Evolutionary conservation across 2,329 filamentous ascomycete species (phyloP).

Genomic region (Sordariomycetes sp.): DNA sequence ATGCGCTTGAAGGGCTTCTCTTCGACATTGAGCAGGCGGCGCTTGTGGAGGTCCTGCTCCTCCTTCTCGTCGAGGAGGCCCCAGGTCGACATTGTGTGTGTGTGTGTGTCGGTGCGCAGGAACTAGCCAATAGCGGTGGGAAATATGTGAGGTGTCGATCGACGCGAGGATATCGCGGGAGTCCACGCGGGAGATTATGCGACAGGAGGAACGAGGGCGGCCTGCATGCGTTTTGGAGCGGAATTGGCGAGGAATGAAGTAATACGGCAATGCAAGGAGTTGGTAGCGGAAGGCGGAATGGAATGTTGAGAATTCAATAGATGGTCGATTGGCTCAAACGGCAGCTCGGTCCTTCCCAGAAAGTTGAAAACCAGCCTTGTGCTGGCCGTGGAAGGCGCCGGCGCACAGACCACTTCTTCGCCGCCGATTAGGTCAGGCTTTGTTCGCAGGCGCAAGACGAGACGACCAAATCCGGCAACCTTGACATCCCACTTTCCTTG

Average conservation of each 20-base stretch:
- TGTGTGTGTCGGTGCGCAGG: not conserved
- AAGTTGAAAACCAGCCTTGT: not conserved
- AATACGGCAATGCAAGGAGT: not conserved
- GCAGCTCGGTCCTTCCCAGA: not conserved
- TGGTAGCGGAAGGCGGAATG: not conserved
- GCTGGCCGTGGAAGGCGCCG: not conserved
- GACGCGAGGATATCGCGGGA: too few species aligned
- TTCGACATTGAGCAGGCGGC: conserved; percentile 79
- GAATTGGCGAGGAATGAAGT: too few species aligned
- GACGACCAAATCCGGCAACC: not conserved
- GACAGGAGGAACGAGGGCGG: not conserved
- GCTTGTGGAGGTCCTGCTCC: conserved; percentile 78
- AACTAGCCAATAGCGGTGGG: too few species aligned
- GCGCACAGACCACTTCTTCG: not conserved
- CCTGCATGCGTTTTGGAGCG: too few species aligned
- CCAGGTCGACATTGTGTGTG: conserved; percentile 36
- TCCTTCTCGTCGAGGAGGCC: conserved; percentile 63
- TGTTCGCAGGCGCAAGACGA: not conserved
- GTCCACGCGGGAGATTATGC: too few species aligned
- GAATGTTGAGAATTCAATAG: not conserved
- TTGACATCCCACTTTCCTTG: not conserved
- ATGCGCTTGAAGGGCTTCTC: conserved; percentile 87
- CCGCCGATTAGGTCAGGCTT: not conserved
- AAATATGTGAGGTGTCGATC: too few species aligned
- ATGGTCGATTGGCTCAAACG: too few species aligned